Evolutionary conservation across 2,329 filamentous ascomycete species (phyloP), one percentile per base, ranked within the genome.

Genomic region (Penicillium crustosum): DNA sequence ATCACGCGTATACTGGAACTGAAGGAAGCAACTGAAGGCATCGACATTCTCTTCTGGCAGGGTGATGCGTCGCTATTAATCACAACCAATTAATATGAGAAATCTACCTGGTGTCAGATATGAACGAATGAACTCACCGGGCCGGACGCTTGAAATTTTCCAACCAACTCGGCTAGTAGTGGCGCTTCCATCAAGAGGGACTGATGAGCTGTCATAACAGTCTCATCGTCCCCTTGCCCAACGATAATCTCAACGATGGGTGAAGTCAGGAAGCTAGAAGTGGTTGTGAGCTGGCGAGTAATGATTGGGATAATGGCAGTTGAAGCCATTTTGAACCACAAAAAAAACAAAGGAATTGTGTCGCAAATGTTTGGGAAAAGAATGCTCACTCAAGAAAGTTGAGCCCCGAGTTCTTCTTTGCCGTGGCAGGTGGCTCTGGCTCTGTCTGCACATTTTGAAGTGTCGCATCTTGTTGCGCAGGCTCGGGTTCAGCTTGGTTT

Each of bases 1-100:
- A 77, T 95, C 90, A 72, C 84, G 84, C 1, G 89, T 93, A 77
- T 95, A 95, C 52, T 93, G 85, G 73, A 86, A 95, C 73, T 94
- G 89, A 66, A 94, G 83, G 66, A 93, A 90, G 73, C 87, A 91
- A 60, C 89, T 87, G 55, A 91, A 86, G 23, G 90, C 87, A 63
- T 91, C 87, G 45, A 90, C 75, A 66, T 91, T 83, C 66, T 91
- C 88, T 62, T 82, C 77, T 2, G 81, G 70, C 25, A 96, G 86
- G 58, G 88, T 78, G 60, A 96, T 87, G 58, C 85, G 82, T 55
- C 88, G 88, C 64, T 83, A 83, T 83, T 55, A 35, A 61, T 27
- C 7, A 23, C 12, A 19, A 4, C 15, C 10, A 19, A 35, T 57
- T 36, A 59, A 49, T 25, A 35, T 54, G 8, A 17, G n/a, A 29